Evolutionary conservation across 2,329 filamentous ascomycete genomes (phyloP).

Genomic region (Alternaria triticimaculans): DNA sequence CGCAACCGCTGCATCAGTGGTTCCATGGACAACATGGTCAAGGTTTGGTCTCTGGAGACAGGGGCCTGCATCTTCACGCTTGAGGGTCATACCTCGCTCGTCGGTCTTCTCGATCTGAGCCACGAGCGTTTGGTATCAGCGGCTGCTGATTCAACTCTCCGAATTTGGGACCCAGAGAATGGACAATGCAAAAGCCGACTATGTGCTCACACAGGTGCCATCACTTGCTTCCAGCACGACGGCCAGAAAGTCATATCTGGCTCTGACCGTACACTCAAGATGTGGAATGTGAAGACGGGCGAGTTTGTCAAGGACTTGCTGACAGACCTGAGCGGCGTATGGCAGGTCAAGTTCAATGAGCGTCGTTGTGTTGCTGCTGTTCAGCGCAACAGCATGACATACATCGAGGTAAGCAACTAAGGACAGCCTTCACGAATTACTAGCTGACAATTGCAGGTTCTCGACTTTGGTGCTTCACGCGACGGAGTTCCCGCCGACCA

Average conservation of each 20-base stretch:
- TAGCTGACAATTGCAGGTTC: conserved; percentile 68
- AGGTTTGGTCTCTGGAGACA: conserved; percentile 93
- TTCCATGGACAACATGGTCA: conserved; percentile 97
- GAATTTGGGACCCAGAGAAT: conserved; percentile 95
- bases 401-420: conserved; percentile 74
- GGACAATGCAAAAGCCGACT: conserved; percentile 90
- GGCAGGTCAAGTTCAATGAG: conserved; percentile 98
- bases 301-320: conserved; percentile 92
- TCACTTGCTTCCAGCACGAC: conserved; percentile 98
- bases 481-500: conserved; percentile 81
- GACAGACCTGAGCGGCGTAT: conserved; percentile 93
- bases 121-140: conserved; percentile 92
- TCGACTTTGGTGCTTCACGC: conserved; percentile 93
- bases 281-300: conserved; percentile 95
- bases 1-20: conserved; percentile 96
- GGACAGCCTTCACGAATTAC: no score
- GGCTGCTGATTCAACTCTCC: conserved; percentile 90
- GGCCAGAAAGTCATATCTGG: conserved; percentile 95
- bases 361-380: conserved; percentile 94
- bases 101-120: conserved; percentile 87
- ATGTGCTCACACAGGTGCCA: conserved; percentile 93
- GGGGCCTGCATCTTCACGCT: conserved; percentile 86
- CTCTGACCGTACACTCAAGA: conserved; percentile 93
- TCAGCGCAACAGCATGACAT: conserved; percentile 89
- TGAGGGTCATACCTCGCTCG: conserved; percentile 90